Conservation (phyloP, 1,284 basidiomycete genomes). For the Singerocomus rubriflavus region DNA sequence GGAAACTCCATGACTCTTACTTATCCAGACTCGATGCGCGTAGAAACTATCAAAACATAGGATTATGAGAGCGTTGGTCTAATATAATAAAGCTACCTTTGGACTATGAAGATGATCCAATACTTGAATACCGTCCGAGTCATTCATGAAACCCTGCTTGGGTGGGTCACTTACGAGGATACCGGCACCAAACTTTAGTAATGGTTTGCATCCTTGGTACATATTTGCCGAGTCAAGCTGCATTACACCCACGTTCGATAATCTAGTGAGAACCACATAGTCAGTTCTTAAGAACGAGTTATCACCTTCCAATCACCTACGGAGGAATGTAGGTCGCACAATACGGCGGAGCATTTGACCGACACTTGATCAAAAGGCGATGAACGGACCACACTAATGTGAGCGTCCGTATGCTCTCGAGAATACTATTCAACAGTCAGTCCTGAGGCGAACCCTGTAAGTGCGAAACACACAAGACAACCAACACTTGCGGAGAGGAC, state of each 20-base stretch:
- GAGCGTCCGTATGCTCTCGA: constrained; percentile 12
- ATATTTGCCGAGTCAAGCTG: background rate
- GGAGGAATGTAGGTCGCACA: constrained; percentile 8
- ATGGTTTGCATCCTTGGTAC: background rate
- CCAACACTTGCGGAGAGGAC: constrained; percentile 7
- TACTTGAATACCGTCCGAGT: constrained; percentile 10
- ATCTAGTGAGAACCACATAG: background rate
- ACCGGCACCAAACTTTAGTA: background rate
- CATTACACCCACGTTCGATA: constrained; percentile 3
- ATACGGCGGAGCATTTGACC: background rate
- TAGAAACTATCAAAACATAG: constrained; percentile 18
- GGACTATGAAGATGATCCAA: constrained; percentile 17
- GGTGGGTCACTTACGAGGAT: constrained; percentile 5
- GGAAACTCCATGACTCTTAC: constrained; percentile 5
- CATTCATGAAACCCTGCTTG: background rate
- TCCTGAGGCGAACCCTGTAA: background rate
- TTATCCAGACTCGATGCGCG: constrained; percentile 30
- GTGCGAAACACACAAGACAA: constrained; percentile 8
- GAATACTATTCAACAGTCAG: constrained; percentile 10
- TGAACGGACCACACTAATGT: background rate
- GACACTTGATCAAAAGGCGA: constrained; percentile 11
- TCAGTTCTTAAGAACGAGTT: background rate
- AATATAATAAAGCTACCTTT: constrained; percentile 9
- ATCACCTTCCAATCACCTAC: constrained; percentile 8
- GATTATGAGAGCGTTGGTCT: background rate